These are phyloP conservation scores for Syncephalis plumigaleata DNA, from an alignment of 371 early-diverging fungal species.

Conservation along the genomic window DNA sequence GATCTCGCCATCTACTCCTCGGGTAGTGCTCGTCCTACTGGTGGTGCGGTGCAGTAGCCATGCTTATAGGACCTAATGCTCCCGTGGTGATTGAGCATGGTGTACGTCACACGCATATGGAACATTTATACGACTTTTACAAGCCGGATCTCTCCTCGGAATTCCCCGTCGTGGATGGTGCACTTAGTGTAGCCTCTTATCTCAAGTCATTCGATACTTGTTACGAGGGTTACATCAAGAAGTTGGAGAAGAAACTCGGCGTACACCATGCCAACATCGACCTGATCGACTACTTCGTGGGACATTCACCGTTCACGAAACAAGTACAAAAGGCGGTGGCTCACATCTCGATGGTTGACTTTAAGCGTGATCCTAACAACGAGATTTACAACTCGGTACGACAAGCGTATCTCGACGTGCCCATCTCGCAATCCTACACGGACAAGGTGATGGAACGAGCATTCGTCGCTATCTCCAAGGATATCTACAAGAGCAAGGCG, in stretches of 20 bases:
- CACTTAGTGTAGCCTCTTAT: constrained; percentile 83
- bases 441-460: constrained; percentile 81
- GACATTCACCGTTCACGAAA: constrained; percentile 96
- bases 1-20: constrained; percentile 94
- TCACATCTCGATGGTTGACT: constrained; percentile 28
- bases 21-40: constrained; percentile 86
- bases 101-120: constrained; percentile 83
- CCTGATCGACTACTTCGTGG: constrained; percentile 64
- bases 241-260: constrained; percentile 30
- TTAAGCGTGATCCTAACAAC: constrained; percentile 54
- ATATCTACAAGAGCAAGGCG: constrained; percentile 54
- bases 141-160: constrained; percentile 94
- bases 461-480: constrained; percentile 63
- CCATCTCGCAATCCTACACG: constrained; percentile 54
- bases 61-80: constrained; percentile 87
- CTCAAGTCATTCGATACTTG: constrained; percentile 76
- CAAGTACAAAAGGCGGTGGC: constrained; percentile 71
- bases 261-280: constrained; percentile 36
- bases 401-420: constrained; percentile 26
- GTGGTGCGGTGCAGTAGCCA: constrained; percentile 93
- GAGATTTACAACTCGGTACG: constrained; percentile 36
- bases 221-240: constrained; percentile 66
- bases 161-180: constrained; percentile 93
- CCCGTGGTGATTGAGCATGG: constrained; percentile 84
- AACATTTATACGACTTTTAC: constrained; percentile 95